phyloP scores from a whole-genome alignment of 1,139 yeast genomes.

The Debaryomyces sp. region DNA sequence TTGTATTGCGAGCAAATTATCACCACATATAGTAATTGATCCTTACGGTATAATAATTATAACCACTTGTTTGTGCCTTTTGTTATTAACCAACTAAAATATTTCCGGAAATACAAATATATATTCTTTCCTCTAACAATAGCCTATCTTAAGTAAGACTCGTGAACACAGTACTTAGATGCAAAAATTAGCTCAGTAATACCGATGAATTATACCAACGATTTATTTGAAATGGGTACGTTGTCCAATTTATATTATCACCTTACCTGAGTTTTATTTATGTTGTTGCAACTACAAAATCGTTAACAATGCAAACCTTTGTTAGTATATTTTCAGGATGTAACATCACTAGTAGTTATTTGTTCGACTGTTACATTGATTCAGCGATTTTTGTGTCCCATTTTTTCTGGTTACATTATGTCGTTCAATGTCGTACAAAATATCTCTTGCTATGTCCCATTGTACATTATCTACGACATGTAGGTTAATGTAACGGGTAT shows the following conservation, averaged over 20 bases:
- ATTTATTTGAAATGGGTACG: not conserved
- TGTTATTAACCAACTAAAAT: not conserved
- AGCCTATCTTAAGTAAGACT: not conserved
- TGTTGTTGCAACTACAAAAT: not conserved
- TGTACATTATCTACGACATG: not conserved
- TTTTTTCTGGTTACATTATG: conserved; percentile 5
- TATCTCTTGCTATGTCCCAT: not conserved
- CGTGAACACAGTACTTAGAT: not conserved
- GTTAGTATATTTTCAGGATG: not conserved
- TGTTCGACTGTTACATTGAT: conserved; percentile 6
- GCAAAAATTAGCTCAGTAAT: not conserved
- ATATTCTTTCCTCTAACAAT: not conserved
- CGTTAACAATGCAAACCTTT: not conserved
- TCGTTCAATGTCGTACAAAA: not conserved
- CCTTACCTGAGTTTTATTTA: not conserved
- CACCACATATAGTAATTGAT: not conserved
- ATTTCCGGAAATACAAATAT: not conserved
- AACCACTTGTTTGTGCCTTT: not conserved
- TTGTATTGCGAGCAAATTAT: not conserved
- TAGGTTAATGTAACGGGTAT: not conserved
- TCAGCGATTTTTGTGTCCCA: not conserved
- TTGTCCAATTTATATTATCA: conserved; percentile 2
- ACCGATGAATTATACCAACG: not conserved
- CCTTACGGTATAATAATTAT: not conserved
- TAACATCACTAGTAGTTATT: conserved; percentile 1